These are phyloP conservation scores for Fusarium chaquense DNA, from an alignment of 2,329 filamentous ascomycete genomes.

Conservation along the genomic window DNA sequence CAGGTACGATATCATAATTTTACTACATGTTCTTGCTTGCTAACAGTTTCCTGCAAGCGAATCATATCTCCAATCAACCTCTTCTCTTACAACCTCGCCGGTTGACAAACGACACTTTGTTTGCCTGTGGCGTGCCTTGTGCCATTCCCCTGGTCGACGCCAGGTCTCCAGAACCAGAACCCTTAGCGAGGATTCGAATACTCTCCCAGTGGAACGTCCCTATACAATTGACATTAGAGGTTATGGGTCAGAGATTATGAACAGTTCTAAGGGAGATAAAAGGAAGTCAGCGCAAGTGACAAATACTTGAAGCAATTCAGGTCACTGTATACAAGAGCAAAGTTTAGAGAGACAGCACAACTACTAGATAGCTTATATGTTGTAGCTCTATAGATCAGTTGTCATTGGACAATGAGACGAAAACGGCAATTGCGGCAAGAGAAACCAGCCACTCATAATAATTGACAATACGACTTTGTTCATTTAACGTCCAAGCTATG, in stretches of 20 bases:
- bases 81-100: not conserved
- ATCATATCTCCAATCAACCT: not conserved
- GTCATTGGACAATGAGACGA: not conserved
- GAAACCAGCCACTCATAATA: not conserved
- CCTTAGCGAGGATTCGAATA: not conserved
- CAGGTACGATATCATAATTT: not conserved
- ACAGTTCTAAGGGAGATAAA: not conserved
- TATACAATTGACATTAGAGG: not conserved
- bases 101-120: not conserved
- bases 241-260: not conserved
- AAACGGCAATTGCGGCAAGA: not conserved
- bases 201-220: not conserved
- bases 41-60: not conserved
- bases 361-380: not conserved
- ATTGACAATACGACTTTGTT: not conserved
- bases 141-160: not conserved
- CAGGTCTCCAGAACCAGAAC: not conserved
- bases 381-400: not conserved
- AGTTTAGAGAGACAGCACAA: no score
- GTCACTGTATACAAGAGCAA: not conserved
- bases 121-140: not conserved
- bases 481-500: not conserved
- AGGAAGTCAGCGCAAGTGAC: not conserved
- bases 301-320: not conserved
- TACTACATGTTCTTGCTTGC: not conserved